These are phyloP conservation scores for Tylopilus vinaceipallidus DNA, from an alignment of 768 basidiomycete species.

Conservation along the genomic window DNA sequence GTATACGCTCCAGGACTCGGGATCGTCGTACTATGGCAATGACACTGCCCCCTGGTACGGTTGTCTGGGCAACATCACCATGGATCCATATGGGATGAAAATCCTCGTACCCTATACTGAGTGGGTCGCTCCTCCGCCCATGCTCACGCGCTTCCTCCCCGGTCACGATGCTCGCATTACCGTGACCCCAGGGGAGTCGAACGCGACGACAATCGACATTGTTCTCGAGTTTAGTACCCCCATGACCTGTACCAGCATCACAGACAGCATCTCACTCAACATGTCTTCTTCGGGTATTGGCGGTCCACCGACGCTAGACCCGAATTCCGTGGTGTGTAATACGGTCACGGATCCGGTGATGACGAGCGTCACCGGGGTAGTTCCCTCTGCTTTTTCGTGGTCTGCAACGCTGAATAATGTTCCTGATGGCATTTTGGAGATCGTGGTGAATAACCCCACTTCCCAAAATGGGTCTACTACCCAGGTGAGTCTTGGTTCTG, in stretches of 20 bases:
- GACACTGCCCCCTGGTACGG: constrained; percentile 65
- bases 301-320: constrained; percentile 50
- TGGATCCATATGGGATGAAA: constrained; percentile 81
- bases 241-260: constrained; percentile 76
- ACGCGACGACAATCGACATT: constrained; percentile 59
- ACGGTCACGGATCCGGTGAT: constrained; percentile 47
- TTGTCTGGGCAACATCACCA: constrained; percentile 62
- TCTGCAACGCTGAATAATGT: constrained; percentile 70
- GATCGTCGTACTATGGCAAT: constrained; percentile 59
- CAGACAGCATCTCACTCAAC: constrained; percentile 58
- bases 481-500: constrained; percentile 44
- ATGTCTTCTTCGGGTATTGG: constrained; percentile 69
- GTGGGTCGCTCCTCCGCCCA: constrained; percentile 72
- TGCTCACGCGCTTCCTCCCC: constrained; percentile 75
- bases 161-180: constrained; percentile 82
- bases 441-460: constrained; percentile 60
- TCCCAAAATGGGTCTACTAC: constrained; percentile 46
- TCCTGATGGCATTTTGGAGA: constrained; percentile 79
- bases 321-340: constrained; percentile 44
- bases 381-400: constrained; percentile 68
- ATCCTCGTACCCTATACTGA: constrained; percentile 64
- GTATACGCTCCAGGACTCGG: constrained; percentile 67
- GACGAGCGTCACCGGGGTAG: constrained; percentile 50
- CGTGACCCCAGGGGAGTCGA: constrained; percentile 39
- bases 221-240: constrained; percentile 72